These are phyloP conservation scores for Aspergillus affinis DNA, from an alignment of 495 filamentous ascomycete genomes.

Conservation along the genomic window DNA sequence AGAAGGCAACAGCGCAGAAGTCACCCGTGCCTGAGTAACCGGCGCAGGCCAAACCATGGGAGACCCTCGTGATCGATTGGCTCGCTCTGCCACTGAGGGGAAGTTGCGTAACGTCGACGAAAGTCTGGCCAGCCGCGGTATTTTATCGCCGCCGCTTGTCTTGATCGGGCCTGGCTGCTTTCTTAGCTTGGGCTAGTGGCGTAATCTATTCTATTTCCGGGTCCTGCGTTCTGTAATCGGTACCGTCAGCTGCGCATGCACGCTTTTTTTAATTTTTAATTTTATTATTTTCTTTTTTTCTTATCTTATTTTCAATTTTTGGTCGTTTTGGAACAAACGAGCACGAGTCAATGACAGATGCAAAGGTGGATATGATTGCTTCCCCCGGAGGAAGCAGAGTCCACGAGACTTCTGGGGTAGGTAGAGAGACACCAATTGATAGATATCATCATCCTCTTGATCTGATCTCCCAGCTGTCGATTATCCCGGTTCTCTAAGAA, in stretches of 20 bases:
- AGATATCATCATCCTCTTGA: neutral
- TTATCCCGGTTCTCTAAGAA: neutral
- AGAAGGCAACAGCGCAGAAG: no score
- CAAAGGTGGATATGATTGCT: neutral
- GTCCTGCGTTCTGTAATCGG: neutral
- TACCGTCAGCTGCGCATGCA: neutral
- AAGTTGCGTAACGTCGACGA: slow-evolving; percentile 14
- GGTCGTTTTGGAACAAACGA: neutral
- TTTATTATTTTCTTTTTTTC: no score
- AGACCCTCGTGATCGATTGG: no score
- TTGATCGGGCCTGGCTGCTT: neutral
- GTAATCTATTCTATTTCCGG: neutral
- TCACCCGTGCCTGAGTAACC: neutral
- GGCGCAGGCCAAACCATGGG: no score
- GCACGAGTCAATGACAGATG: neutral
- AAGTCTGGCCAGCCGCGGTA: neutral
- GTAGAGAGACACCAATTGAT: neutral
- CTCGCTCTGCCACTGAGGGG: slow-evolving; percentile 6
- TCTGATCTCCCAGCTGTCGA: neutral
- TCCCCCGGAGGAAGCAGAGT: neutral
- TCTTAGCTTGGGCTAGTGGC: neutral
- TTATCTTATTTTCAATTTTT: neutral
- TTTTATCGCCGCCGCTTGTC: neutral
- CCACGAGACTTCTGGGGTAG: neutral
- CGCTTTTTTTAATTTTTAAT: no score